Evolutionary conservation across 169 alveolate species (phyloP).

Genomic region (Ichthyophthirius multifiliis): DNA sequence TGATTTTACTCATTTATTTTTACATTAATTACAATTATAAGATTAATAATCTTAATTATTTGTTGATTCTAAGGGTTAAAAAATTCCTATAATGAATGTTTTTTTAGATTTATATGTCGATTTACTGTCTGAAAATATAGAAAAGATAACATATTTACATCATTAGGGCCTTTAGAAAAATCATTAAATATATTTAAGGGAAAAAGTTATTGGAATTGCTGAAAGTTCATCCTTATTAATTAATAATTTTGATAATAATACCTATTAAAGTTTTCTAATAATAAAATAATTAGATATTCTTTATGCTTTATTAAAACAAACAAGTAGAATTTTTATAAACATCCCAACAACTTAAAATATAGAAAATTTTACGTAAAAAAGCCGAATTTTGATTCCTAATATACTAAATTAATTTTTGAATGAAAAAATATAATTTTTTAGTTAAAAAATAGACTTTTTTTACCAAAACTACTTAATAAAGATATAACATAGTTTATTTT

Average conservation of each 20-base stretch:
- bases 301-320: neutral
- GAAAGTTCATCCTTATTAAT: neutral
- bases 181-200: neutral
- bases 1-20: neutral
- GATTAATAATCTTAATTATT: no score
- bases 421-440: no score
- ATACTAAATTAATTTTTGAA: no score
- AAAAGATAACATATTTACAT: neutral
- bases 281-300: neutral
- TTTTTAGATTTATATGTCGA: neutral
- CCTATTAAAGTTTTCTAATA: neutral
- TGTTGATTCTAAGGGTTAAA: neutral
- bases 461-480: no score
- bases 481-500: no score
- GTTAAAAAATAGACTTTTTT: no score
- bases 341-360: no score
- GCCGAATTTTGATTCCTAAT: no score
- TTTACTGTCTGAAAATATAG: neutral
- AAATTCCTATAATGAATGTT: neutral
- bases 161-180: neutral
- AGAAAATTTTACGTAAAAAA: no score
- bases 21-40: neutral
- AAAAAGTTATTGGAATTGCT: neutral
- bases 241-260: neutral
- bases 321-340: no score